Evolutionary conservation across 2,329 filamentous ascomycete genomes (phyloP).

Genomic region (Claviceps pazoutovae): DNA sequence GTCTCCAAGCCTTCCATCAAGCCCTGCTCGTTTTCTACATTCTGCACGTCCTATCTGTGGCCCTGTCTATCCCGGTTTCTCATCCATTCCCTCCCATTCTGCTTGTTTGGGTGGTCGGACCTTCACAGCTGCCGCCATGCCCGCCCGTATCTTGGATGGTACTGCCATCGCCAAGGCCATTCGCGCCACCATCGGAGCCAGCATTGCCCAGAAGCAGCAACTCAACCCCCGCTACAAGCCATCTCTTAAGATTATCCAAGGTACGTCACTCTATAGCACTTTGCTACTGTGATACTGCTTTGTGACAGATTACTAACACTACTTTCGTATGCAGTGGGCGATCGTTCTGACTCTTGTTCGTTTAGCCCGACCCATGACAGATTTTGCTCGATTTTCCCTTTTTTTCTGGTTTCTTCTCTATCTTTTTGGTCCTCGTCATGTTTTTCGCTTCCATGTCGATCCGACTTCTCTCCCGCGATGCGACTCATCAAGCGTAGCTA

Average conservation of each 20-base stretch:
- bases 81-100: background rate
- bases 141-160: conserved; percentile 85
- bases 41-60: background rate
- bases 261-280: conserved; percentile 30
- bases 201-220: conserved; percentile 72
- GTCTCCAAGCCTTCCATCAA: background rate
- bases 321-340: conserved; percentile 50
- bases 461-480: conserved; percentile 5
- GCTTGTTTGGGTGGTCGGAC: conserved; percentile 10
- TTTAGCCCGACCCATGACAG: conserved; percentile 4
- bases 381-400: background rate
- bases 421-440: background rate
- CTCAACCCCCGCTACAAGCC: conserved; percentile 79
- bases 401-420: background rate
- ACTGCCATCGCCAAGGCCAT: conserved; percentile 88
- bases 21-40: too few species aligned
- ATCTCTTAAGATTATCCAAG: conserved; percentile 87
- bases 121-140: conserved; percentile 52
- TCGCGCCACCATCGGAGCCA: conserved; percentile 62
- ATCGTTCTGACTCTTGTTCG: conserved; percentile 78
- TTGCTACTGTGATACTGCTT: conserved; percentile 3
- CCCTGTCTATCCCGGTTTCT: conserved; percentile 1
- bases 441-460: background rate
- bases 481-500: background rate
- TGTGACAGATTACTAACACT: conserved; percentile 11